Conservation (phyloP, 257 asterid species). For the Pogostemon cablin region DNA sequence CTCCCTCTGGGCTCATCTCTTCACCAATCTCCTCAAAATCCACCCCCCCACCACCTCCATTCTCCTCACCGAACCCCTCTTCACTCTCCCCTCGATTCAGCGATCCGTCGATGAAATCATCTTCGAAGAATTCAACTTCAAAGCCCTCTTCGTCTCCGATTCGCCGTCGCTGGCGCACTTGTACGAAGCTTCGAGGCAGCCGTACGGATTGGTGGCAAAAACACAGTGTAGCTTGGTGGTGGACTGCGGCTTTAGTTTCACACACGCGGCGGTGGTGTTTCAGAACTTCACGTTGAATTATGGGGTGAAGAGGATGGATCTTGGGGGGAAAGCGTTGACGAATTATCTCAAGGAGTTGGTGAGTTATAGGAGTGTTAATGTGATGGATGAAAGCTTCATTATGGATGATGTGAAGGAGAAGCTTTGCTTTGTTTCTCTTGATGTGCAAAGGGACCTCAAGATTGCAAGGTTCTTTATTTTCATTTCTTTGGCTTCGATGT, state of each 20-base stretch:
- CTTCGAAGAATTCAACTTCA: conserved; percentile 86
- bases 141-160: conserved; percentile 69
- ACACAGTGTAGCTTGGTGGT: conserved; percentile 92
- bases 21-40: conserved; percentile 66
- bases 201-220: conserved; percentile 69
- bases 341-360: conserved; percentile 91
- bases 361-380: conserved; percentile 89
- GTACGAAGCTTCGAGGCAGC: conserved; percentile 84
- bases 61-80: conserved; percentile 86
- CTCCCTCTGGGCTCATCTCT: conserved; percentile 77
- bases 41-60: conserved; percentile 66
- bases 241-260: conserved; percentile 90
- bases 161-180: conserved; percentile 84
- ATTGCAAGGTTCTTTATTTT: conserved; percentile 67
- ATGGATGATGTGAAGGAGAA: conserved; percentile 97
- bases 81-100: conserved; percentile 81
- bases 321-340: conserved; percentile 92
- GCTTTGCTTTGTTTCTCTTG: conserved; percentile 89
- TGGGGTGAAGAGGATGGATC: conserved; percentile 85
- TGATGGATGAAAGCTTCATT: conserved; percentile 91
- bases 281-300: conserved; percentile 87
- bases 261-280: conserved; percentile 90
- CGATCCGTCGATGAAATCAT: conserved; percentile 73
- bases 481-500: background rate
- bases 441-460: conserved; percentile 76